These are phyloP conservation scores for Dioscorea alata DNA, from an alignment of 106 monocot genomes.

Conservation along the genomic window DNA sequence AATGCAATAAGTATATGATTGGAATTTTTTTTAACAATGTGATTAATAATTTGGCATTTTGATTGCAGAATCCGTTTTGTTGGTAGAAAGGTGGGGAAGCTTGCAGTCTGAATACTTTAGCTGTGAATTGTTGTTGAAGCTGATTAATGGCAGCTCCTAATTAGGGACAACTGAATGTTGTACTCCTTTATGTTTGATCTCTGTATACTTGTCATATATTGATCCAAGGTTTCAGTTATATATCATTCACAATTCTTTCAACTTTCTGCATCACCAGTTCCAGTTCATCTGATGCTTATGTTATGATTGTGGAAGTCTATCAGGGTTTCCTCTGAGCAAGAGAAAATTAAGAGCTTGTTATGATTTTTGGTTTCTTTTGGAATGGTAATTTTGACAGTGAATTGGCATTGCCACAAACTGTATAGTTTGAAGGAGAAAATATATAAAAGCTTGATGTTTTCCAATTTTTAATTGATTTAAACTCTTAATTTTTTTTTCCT, in stretches of 20 bases:
- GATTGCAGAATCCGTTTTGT: constrained; percentile 36
- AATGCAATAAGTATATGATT: background rate
- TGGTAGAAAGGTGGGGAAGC: constrained; percentile 26
- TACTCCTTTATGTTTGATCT: constrained; percentile 3
- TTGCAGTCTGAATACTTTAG: constrained; percentile 5
- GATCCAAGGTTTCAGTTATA: constrained; percentile 12
- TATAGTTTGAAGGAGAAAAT: too few relatives aligned
- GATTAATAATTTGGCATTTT: background rate
- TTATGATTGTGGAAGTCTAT: too few relatives aligned
- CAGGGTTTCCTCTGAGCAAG: too few relatives aligned
- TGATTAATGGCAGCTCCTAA: background rate
- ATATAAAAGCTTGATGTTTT: too few relatives aligned
- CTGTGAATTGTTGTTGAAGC: constrained; percentile 10
- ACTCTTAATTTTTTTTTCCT: too few relatives aligned
- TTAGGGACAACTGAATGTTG: background rate
- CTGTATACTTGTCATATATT: background rate
- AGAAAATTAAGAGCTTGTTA: too few relatives aligned
- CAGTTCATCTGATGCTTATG: too few relatives aligned
- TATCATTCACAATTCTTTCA: constrained; percentile 3
- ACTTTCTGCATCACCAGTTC: background rate
- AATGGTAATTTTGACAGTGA: too few relatives aligned
- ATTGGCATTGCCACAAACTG: too few relatives aligned
- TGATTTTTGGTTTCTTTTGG: too few relatives aligned
- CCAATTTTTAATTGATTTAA: too few relatives aligned
- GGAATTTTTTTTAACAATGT: background rate